Evolutionary conservation across 2,329 filamentous ascomycete species (phyloP).

Genomic region (Trichoderma simmonsii): DNA sequence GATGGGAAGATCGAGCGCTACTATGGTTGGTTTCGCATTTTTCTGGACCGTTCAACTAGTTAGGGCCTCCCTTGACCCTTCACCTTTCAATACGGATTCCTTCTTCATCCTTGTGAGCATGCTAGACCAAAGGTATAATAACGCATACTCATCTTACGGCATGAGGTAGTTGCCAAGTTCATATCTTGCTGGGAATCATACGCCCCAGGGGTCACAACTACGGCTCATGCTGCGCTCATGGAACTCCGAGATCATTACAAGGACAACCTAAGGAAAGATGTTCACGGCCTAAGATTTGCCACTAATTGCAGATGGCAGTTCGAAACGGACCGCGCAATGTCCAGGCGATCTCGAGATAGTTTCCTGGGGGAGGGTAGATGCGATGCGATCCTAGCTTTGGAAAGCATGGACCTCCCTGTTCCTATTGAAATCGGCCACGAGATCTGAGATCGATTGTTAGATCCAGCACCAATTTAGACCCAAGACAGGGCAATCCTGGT

Average conservation of each 20-base stretch:
- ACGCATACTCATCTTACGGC: not conserved
- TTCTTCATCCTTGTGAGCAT: not conserved
- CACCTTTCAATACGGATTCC: not conserved
- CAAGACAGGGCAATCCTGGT: constrained; percentile 5
- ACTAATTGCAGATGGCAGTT: not conserved
- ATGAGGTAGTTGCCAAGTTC: not conserved
- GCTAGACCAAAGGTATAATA: not conserved
- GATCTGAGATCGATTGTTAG: constrained; percentile 12
- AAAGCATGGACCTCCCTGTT: not conserved
- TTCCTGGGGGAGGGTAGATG: not conserved
- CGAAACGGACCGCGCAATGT: not conserved
- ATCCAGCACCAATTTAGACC: not conserved
- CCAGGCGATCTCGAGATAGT: not conserved
- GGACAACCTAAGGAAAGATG: not conserved
- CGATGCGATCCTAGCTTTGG: not conserved
- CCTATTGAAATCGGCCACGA: not conserved
- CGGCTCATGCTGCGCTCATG: too few species aligned
- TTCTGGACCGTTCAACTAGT: not conserved
- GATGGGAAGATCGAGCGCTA: not conserved
- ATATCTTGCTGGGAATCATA: too few species aligned
- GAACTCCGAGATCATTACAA: too few species aligned
- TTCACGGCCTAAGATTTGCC: not conserved
- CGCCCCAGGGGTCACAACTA: too few species aligned
- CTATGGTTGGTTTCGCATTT: not conserved
- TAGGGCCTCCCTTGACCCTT: not conserved